Percentiles rank a stretch among this genome's conserved stretches.
Evolutionary conservation across 2,329 filamentous ascomycete species (phyloP).

Genomic region (Botrytis paeoniae): DNA sequence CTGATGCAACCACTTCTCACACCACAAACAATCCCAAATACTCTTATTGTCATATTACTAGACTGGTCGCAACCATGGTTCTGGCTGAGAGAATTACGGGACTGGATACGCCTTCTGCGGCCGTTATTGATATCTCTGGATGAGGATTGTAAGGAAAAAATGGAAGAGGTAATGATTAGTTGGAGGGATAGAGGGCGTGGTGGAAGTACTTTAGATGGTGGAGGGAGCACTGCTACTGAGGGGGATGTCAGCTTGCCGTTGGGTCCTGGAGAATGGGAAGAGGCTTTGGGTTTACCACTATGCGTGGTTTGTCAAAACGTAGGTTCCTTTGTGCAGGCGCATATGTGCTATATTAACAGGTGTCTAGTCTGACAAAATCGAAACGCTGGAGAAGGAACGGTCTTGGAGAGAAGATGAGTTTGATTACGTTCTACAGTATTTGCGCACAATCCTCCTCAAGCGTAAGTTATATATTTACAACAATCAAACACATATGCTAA

Average conservation of each 20-base stretch:
- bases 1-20: constrained; percentile 83
- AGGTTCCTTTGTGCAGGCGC: constrained; percentile 36
- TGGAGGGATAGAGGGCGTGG: constrained; percentile 77
- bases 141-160: constrained; percentile 71
- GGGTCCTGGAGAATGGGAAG: constrained; percentile 90
- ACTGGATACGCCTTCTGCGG: constrained; percentile 83
- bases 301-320: constrained; percentile 97
- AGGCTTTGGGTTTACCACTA: constrained; percentile 79
- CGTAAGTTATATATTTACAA: constrained; percentile 50
- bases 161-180: constrained; percentile 80
- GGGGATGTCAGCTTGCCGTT: constrained; percentile 70
- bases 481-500: constrained; percentile 18
- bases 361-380: constrained; percentile 47
- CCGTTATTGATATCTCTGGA: constrained; percentile 72
- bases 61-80: constrained; percentile 94
- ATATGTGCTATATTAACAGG: constrained; percentile 20
- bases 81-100: constrained; percentile 84
- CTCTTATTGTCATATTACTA: constrained; percentile 83
- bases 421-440: constrained; percentile 89
- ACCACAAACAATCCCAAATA: constrained; percentile 78
- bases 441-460: constrained; percentile 85
- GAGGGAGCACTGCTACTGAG: constrained; percentile 54
- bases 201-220: constrained; percentile 60
- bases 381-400: constrained; percentile 81
- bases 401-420: constrained; percentile 97